Conservation (phyloP, 495 filamentous ascomycete species). For the Xylaria sp. region DNA sequence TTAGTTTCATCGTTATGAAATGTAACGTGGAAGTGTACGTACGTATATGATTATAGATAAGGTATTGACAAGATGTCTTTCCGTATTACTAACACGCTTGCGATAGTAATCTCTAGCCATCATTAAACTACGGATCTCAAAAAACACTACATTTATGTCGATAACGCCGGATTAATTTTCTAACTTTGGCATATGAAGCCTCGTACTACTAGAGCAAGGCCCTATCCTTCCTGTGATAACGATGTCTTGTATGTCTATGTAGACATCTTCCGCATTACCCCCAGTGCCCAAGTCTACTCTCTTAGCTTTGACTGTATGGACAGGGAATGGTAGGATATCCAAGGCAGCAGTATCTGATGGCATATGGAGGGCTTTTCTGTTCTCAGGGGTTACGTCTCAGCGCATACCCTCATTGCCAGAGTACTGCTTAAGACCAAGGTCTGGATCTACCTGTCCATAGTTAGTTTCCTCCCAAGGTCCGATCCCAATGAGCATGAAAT, state of each 20-base stretch:
- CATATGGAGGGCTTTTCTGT: neutral
- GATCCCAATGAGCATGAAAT: neutral
- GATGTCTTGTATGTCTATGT: neutral
- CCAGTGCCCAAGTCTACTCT: neutral
- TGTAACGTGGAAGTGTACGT: neutral
- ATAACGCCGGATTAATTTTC: neutral
- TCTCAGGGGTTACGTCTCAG: neutral
- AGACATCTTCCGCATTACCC: neutral
- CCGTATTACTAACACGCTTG: too few relatives aligned
- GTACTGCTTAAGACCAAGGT: neutral
- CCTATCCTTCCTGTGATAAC: neutral
- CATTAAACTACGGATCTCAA: neutral
- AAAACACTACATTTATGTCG: neutral
- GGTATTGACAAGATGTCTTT: too few relatives aligned
- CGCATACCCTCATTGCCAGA: too few relatives aligned
- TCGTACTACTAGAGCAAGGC: neutral
- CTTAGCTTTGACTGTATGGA: neutral
- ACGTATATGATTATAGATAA: too few relatives aligned
- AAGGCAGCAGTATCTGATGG: neutral
- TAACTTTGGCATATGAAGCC: neutral
- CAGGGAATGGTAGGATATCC: neutral
- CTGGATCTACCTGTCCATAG: neutral
- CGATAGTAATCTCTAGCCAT: neutral
- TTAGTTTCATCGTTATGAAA: neutral
- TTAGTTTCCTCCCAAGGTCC: constrained; percentile 3